phyloP scores from a whole-genome alignment of 352 stramenopile species.

The Globisporangium splendens region DNA sequence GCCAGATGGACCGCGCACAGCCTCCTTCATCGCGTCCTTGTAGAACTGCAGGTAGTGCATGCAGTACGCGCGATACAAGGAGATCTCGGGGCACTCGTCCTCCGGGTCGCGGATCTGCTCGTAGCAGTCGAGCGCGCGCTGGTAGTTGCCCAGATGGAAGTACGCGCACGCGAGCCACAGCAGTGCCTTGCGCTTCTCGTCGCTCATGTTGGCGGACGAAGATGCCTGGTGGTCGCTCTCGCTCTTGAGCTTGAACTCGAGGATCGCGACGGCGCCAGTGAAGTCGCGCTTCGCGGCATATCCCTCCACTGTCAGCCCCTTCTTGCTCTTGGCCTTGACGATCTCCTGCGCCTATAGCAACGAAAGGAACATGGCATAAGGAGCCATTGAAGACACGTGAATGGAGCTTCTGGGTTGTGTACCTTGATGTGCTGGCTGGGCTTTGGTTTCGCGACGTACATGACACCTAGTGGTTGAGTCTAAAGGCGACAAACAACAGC shows the following conservation, averaged over 20 bases:
- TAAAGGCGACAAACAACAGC: no score
- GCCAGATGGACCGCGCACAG: constrained; percentile 49
- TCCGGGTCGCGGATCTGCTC: constrained; percentile 71
- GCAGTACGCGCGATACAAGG: constrained; percentile 89
- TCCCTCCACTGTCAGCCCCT: constrained; percentile 71
- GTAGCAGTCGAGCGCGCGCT: constrained; percentile 91
- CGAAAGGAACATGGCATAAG: background rate
- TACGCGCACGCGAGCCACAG: constrained; percentile 93
- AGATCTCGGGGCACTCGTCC: constrained; percentile 56
- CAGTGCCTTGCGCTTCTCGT: no score
- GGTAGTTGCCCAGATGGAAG: constrained; percentile 94
- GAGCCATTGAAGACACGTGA: no score
- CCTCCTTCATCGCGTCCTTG: constrained; percentile 84
- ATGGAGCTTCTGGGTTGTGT: no score
- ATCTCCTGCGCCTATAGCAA: constrained; percentile 46
- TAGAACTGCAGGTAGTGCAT: constrained; percentile 94
- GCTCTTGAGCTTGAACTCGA: constrained; percentile 94
- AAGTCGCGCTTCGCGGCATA: constrained; percentile 89
- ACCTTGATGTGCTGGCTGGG: constrained; percentile 64
- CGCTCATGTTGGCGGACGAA: no score
- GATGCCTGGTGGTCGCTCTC: constrained; percentile 71
- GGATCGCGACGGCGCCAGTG: constrained; percentile 90
- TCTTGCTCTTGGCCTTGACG: constrained; percentile 72
- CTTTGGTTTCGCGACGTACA: constrained; percentile 84
- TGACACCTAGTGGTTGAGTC: no score